Conservation (phyloP, 139 green algal species). For the Helicosporidium sp. region DNA sequence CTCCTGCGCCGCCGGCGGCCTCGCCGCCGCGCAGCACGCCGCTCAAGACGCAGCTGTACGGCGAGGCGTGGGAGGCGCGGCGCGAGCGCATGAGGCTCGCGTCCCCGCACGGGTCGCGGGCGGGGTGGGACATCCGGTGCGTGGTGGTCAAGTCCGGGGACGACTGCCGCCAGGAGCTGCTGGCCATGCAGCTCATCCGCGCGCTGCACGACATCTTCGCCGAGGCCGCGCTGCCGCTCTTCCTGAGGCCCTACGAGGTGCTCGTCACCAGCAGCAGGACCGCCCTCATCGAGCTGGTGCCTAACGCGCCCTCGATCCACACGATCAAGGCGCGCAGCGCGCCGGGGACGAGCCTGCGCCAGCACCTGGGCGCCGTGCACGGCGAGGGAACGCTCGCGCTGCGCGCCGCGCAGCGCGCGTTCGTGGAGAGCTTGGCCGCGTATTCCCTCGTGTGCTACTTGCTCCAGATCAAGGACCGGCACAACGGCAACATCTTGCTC, state of each 20-base stretch:
- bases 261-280: slow-evolving; percentile 73
- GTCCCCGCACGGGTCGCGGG: slow-evolving; percentile 50
- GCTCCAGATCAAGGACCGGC: slow-evolving; percentile 52
- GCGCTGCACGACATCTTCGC: slow-evolving; percentile 66
- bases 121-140: slow-evolving; percentile 67
- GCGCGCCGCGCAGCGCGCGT: slow-evolving; percentile 55
- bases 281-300: slow-evolving; percentile 91
- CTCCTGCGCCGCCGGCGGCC: neutral
- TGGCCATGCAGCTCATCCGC: slow-evolving; percentile 80
- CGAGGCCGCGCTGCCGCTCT: slow-evolving; percentile 70
- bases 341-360: slow-evolving; percentile 30
- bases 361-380: slow-evolving; percentile 54
- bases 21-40: slow-evolving; percentile 3
- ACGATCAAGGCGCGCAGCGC: slow-evolving; percentile 54
- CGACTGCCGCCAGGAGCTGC: slow-evolving; percentile 91
- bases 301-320: slow-evolving; percentile 81
- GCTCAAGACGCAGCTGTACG: slow-evolving; percentile 34
- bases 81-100: slow-evolving; percentile 34
- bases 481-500: slow-evolving; percentile 82
- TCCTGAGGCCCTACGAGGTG: slow-evolving; percentile 74
- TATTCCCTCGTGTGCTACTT: slow-evolving; percentile 70
- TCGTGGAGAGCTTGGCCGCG: slow-evolving; percentile 76
- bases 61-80: slow-evolving; percentile 41
- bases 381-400: slow-evolving; percentile 30
- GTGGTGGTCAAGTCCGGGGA: slow-evolving; percentile 97